Percentiles rank a stretch among this genome's conserved stretches.
Evolutionary conservation across 1,284 basidiomycete species (phyloP).

Genomic region (Marasmius oreades): DNA sequence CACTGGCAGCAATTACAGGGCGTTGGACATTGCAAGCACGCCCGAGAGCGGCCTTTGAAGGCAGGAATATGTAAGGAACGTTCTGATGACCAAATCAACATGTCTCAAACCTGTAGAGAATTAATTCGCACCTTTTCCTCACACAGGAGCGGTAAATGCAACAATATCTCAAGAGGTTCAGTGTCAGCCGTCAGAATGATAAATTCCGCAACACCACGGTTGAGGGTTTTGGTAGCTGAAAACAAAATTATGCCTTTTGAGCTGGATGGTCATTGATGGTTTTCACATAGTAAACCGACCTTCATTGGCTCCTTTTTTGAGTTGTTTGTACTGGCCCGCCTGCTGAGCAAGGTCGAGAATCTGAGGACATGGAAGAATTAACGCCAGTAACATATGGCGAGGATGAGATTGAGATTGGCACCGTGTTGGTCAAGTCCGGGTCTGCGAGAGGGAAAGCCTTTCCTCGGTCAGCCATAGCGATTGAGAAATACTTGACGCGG

Average conservation of each 20-base stretch:
- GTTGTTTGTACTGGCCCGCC: slow-evolving; percentile 90
- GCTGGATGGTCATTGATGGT: background rate
- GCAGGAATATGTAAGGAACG: slow-evolving; percentile 95
- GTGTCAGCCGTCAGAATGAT: slow-evolving; percentile 98
- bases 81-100: slow-evolving; percentile 50
- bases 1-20: slow-evolving; percentile 92
- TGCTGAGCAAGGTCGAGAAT: slow-evolving; percentile 90
- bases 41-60: slow-evolving; percentile 92
- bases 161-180: slow-evolving; percentile 95
- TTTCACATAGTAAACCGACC: slow-evolving; percentile 39
- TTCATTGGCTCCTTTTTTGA: slow-evolving; percentile 99
- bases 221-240: slow-evolving; percentile 92
- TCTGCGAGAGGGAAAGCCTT: slow-evolving; percentile 96
- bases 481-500: slow-evolving; percentile 4
- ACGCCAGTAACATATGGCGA: background rate
- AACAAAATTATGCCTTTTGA: too few species aligned
- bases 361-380: slow-evolving; percentile 34
- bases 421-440: slow-evolving; percentile 90
- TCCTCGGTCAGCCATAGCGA: slow-evolving; percentile 55
- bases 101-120: background rate
- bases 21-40: slow-evolving; percentile 95
- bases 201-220: slow-evolving; percentile 98
- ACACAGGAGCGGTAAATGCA: slow-evolving; percentile 96
- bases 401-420: slow-evolving; percentile 39
- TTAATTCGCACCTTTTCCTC: slow-evolving; percentile 83